Evolutionary conservation across 2,329 filamentous ascomycete species (phyloP).

Genomic region (Calonectria pauciramosa): DNA sequence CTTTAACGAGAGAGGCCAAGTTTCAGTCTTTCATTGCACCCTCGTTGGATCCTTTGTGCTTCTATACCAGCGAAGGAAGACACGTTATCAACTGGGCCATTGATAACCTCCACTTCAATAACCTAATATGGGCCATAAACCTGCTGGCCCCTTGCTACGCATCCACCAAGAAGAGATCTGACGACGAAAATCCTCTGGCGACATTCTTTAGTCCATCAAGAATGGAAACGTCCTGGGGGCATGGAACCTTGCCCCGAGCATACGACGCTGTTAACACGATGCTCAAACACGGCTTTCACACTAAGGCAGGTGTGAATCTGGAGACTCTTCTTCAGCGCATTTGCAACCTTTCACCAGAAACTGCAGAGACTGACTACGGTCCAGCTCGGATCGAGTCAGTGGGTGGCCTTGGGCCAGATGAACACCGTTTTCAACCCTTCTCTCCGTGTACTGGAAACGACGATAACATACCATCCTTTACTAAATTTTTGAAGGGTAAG

Average conservation of each 20-base stretch:
- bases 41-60: neutral
- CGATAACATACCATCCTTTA: too few relatives aligned
- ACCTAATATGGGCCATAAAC: conserved; percentile 5
- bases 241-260: conserved; percentile 6
- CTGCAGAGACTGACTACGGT: neutral
- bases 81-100: conserved; percentile 24
- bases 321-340: neutral
- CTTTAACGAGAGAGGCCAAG: neutral
- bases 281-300: neutral
- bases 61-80: neutral
- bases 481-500: too few relatives aligned
- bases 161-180: neutral
- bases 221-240: neutral
- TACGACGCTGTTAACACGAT: neutral
- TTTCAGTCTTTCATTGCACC: neutral
- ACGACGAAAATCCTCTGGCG: neutral
- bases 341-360: neutral
- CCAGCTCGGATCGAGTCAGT: neutral
- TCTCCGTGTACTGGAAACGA: too few relatives aligned
- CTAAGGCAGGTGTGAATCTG: neutral
- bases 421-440: too few relatives aligned
- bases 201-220: conserved; percentile 4
- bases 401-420: too few relatives aligned
- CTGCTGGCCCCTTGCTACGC: neutral
- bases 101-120: neutral